Conservation (phyloP, 805 yeast genomes). For the Sugiyamaella mastotermitis region DNA sequence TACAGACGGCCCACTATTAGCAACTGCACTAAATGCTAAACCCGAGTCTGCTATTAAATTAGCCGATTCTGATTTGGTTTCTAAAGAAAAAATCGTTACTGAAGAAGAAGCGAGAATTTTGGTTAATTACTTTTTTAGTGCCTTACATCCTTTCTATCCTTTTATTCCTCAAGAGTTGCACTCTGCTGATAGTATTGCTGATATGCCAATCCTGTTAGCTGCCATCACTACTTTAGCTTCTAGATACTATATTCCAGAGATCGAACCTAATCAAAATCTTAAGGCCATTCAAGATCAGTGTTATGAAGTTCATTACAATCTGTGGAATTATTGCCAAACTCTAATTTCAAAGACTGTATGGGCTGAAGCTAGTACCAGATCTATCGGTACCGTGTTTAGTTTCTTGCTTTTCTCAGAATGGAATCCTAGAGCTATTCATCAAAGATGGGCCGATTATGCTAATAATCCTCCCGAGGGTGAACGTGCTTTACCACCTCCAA, state of each 20-base stretch:
- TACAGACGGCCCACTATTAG: background rate
- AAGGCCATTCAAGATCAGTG: slow-evolving; percentile 5
- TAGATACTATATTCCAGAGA: slow-evolving; percentile 55
- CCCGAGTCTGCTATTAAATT: background rate
- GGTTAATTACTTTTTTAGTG: slow-evolving; percentile 49
- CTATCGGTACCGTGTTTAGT: slow-evolving; percentile 81
- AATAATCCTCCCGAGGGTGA: slow-evolving; percentile 16
- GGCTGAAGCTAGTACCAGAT: slow-evolving; percentile 88
- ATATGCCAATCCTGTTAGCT: slow-evolving; percentile 75
- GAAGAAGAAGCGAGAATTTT: slow-evolving; percentile 36
- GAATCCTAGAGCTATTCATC: slow-evolving; percentile 93
- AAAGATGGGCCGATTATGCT: slow-evolving; percentile 78
- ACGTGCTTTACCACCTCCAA: slow-evolving; percentile 9
- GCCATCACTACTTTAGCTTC: slow-evolving; percentile 77
- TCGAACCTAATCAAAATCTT: slow-evolving; percentile 6
- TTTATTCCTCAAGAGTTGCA: slow-evolving; percentile 73
- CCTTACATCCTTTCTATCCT: slow-evolving; percentile 89
- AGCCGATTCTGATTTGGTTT: slow-evolving; percentile 34
- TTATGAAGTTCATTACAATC: slow-evolving; percentile 52
- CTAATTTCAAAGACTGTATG: slow-evolving; percentile 81
- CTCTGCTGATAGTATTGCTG: slow-evolving; percentile 57
- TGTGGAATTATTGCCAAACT: slow-evolving; percentile 81
- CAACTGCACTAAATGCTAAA: slow-evolving; percentile 3
- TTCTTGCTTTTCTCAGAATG: slow-evolving; percentile 85
- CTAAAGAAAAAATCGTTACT: slow-evolving; percentile 48